A percentile compares a stretch with the other conserved stretches of the same genome.
phyloP scores from a whole-genome alignment of 2,329 filamentous ascomycete species.

The Colletotrichum nymphaeae region DNA sequence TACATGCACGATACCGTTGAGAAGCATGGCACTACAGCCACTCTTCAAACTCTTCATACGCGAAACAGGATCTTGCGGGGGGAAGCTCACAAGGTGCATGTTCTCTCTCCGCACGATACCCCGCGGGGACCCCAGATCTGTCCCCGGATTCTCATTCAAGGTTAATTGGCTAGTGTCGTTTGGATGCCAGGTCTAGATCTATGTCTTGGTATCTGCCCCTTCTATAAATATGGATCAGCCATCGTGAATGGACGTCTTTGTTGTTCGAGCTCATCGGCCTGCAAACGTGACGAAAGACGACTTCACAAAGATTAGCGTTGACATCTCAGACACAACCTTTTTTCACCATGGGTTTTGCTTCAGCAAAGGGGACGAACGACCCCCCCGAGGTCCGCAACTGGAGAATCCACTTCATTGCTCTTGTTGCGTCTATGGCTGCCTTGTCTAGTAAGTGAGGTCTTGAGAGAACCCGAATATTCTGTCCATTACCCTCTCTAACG shows the following conservation, averaged over 20 bases:
- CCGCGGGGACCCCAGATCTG: background rate
- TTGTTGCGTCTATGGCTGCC: no score
- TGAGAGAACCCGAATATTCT: no score
- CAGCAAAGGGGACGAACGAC: no score
- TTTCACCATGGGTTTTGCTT: no score
- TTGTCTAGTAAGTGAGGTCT: no score
- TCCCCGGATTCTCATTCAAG: background rate
- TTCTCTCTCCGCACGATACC: background rate
- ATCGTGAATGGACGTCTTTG: background rate
- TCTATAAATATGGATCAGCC: background rate
- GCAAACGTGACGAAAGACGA: background rate
- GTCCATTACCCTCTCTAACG: no score
- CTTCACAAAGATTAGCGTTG: background rate
- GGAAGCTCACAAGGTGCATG: background rate
- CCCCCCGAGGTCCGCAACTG: no score
- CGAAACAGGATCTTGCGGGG: background rate
- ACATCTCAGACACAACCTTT: no score
- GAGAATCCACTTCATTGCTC: no score
- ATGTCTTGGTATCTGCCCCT: background rate
- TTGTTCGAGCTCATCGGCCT: background rate
- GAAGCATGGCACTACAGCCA: background rate
- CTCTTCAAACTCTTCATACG: background rate
- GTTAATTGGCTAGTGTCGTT: background rate
- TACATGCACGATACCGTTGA: background rate
- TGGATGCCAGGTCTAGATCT: background rate